Evolutionary conservation across 2,329 filamentous ascomycete species (phyloP), one percentile per base, ranked within the genome.

Genomic region (Penicillium psychrosexuale): DNA sequence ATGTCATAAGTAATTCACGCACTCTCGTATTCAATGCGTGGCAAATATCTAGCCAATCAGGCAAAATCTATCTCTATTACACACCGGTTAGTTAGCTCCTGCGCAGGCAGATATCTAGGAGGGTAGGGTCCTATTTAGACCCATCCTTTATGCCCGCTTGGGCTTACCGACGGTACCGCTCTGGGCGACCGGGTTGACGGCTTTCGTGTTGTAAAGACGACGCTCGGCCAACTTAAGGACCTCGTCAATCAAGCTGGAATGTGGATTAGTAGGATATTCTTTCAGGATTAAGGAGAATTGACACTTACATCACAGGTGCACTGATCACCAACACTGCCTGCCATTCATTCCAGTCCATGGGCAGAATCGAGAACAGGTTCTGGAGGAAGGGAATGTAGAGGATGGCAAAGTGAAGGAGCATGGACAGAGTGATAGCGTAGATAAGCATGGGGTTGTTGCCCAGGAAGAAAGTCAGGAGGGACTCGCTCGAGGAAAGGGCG

Each of bases 401-500:
- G 47, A 99, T 87, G 24, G 87, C 90, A 73, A 97, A 97, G 80
- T 99, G 94, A 53, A 99, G 82, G 1, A 85, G 85, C 94, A 99
- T 99, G 37, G 90, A 96, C 60, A 99, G 79, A 11, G 83, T 81
- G 69, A 99, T 96, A 59, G 94, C 95, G 67, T 96, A 96, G 52
- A 99, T 90, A 17, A 99, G 86, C 82, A 96, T 94, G 88, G 96
- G 94, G 78, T 99, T 99, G 71, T 93, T 85, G 93, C 93, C 97
- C n/a, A 99, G 80, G 9, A 92, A 93, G 59, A 99, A 84, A 2
- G 92, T 97, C 53, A 99, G 77, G 12, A 99, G 85, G 15, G 90
- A 96, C 76, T 99, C 94, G 74, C 90, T 96, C 0, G 91, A 96
- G 1, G 91, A 97, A 31, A 99, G 83, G 0, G 93, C 94, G 71